phyloP scores from a whole-genome alignment of 2,329 filamentous ascomycete genomes.

The Plectosphaerella cucumerina region DNA sequence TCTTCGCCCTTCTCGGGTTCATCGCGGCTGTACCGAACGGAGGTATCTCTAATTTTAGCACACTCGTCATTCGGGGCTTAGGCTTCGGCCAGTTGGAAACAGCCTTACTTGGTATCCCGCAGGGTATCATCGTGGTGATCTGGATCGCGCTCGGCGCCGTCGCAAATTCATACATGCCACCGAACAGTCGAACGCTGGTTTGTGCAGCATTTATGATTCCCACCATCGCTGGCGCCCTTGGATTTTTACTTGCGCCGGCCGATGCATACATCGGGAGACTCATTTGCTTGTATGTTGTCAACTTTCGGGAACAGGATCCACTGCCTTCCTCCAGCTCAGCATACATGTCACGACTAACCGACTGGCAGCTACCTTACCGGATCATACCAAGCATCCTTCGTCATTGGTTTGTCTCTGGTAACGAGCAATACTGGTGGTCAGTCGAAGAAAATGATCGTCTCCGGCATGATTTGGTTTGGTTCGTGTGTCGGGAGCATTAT shows the following conservation, averaged over 20 bases:
- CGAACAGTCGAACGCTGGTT: slow-evolving; percentile 48
- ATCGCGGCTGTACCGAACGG: slow-evolving; percentile 53
- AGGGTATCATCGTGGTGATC: slow-evolving; percentile 29
- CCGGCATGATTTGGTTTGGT: slow-evolving; percentile 55
- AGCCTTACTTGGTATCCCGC: slow-evolving; percentile 32
- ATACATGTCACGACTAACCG: not conserved
- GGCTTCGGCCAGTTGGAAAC: slow-evolving; percentile 41
- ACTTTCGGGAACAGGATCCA: not conserved
- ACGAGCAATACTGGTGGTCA: slow-evolving; percentile 50
- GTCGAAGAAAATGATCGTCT: slow-evolving; percentile 62
- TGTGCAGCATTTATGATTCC: slow-evolving; percentile 53
- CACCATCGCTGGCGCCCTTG: slow-evolving; percentile 55
- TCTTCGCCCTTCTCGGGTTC: slow-evolving; percentile 51
- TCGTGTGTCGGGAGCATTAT: slow-evolving; percentile 58
- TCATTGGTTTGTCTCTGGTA: slow-evolving; percentile 37
- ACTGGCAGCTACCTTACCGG: slow-evolving; percentile 25
- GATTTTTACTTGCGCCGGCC: slow-evolving; percentile 48
- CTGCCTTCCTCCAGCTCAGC: not conserved
- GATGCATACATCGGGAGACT: slow-evolving; percentile 48
- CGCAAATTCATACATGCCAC: slow-evolving; percentile 31
- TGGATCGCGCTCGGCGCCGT: slow-evolving; percentile 37
- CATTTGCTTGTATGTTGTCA: slow-evolving; percentile 43
- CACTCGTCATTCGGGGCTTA: slow-evolving; percentile 56
- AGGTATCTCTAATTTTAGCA: slow-evolving; percentile 56
- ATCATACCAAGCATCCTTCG: slow-evolving; percentile 34